Evolutionary conservation across 257 asterid genomes (phyloP).

Genomic region (Scutellaria galericulata): DNA sequence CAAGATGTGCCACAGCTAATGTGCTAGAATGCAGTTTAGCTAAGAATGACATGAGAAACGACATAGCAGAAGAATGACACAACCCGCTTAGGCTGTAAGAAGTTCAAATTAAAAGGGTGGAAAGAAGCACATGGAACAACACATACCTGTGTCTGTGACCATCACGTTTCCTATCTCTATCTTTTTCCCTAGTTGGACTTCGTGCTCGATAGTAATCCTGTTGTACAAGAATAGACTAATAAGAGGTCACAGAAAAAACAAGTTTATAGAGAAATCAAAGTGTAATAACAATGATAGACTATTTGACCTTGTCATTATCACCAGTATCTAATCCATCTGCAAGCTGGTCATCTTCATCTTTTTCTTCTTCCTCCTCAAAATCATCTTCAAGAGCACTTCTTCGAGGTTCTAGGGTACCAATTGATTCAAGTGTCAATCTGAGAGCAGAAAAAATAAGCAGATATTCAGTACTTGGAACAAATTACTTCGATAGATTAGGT

Average conservation of each 20-base stretch:
- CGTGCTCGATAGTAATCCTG: slow-evolving; percentile 79
- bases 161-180: slow-evolving; percentile 85
- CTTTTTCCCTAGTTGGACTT: slow-evolving; percentile 86
- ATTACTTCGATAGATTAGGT: background rate
- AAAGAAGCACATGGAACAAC: slow-evolving; percentile 4
- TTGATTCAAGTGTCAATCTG: slow-evolving; percentile 82
- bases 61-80: background rate
- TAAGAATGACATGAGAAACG: background rate
- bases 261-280: background rate
- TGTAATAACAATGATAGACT: background rate
- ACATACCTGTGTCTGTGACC: slow-evolving; percentile 77
- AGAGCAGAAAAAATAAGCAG: slow-evolving; percentile 27
- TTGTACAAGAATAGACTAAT: slow-evolving; percentile 28
- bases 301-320: slow-evolving; percentile 67
- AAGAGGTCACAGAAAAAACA: slow-evolving; percentile 25
- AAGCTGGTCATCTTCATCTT: slow-evolving; percentile 82
- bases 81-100: slow-evolving; percentile 5
- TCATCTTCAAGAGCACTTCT: slow-evolving; percentile 99
- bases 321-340: slow-evolving; percentile 62
- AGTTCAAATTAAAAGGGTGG: background rate
- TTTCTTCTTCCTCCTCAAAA: slow-evolving; percentile 98
- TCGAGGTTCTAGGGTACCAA: slow-evolving; percentile 80
- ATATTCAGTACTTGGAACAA: slow-evolving; percentile 24
- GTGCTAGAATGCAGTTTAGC: slow-evolving; percentile 2
- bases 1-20: slow-evolving; percentile 3